phyloP scores from a whole-genome alignment of 768 basidiomycete species.

The Tubosaeta brunneosetosa region DNA sequence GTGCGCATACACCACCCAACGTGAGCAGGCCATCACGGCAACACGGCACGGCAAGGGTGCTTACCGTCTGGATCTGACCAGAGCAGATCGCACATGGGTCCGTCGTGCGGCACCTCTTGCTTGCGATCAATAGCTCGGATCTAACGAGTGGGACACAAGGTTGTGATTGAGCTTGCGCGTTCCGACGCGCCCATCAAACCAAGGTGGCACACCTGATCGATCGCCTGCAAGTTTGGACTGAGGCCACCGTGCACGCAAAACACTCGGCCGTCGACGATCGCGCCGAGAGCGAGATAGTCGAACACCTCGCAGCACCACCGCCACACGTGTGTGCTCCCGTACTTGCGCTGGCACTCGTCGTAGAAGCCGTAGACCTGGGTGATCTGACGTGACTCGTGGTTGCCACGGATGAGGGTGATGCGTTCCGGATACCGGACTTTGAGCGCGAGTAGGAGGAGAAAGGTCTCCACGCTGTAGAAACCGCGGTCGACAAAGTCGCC shows the following conservation, averaged over 20 bases:
- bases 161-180: conserved; percentile 15
- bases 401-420: conserved; percentile 94
- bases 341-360: conserved; percentile 96
- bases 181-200: not conserved
- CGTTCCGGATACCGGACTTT: conserved; percentile 98
- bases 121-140: conserved; percentile 94
- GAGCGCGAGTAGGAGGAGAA: conserved; percentile 87
- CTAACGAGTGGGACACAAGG: conserved; percentile 36
- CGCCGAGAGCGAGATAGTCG: conserved; percentile 91
- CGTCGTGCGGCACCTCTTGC: conserved; percentile 97
- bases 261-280: conserved; percentile 94
- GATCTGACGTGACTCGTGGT: conserved; percentile 97
- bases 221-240: conserved; percentile 78
- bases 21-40: conserved; percentile 15
- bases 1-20: not conserved
- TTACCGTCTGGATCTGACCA: conserved; percentile 98
- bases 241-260: conserved; percentile 97
- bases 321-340: conserved; percentile 93
- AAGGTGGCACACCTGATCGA: conserved; percentile 71
- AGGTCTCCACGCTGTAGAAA: conserved; percentile 95
- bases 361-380: conserved; percentile 95
- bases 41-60: not conserved
- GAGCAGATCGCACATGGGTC: conserved; percentile 97
- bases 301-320: conserved; percentile 98
- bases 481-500: conserved; percentile 98